Evolutionary conservation across 2,329 filamentous ascomycete genomes (phyloP), one percentile per base, ranked within the genome.

Genomic region (Diaporthe batatas): DNA sequence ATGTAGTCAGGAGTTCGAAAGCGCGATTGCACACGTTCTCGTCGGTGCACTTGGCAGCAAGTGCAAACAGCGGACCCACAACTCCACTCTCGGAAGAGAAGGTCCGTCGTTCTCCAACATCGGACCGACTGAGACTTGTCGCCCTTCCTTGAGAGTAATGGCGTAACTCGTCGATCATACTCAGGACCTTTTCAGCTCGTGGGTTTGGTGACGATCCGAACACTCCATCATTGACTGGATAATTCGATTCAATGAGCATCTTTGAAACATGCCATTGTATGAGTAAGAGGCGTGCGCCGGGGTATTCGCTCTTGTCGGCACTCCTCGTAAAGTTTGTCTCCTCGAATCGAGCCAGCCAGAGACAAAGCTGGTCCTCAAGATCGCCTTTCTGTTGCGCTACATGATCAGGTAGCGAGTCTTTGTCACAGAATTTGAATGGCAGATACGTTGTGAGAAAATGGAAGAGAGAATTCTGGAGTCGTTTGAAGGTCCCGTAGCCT

Each of bases 201-300:
- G 16, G 14, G 21, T 62, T 62, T 6, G 57, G 36, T 21, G 57
- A 44, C 6, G 57, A 36, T 8, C 57, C 36, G 23, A 44, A 62
- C 10, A 62, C 7, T 16, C 4, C 6, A 4, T 44, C 14, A 21
- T 62, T 29, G 16, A n/a, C 29, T 25, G 57, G 57, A 12, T 62
- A 62, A 8, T 62, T 25, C 4, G 57, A 36, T 1, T 62, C 57
- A 3, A 62, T 23, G 1, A 62, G 14, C 57, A 62, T 62, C 36
- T 44, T 62, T 44, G 57, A 62, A 36, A 62, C 23, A 44, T 62
- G 23, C 36, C 36, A 62, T 36, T 42, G 36, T 4, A 62, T 21
- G 6, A 62, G 7, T 6, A 59, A 23, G 23, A 44, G 39, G 7
- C 42, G 21, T 8, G 12, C 6, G 11, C 36, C 36, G 23, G 4